phyloP scores from a whole-genome alignment of 257 asterid genomes.

The Solanum chilense region DNA sequence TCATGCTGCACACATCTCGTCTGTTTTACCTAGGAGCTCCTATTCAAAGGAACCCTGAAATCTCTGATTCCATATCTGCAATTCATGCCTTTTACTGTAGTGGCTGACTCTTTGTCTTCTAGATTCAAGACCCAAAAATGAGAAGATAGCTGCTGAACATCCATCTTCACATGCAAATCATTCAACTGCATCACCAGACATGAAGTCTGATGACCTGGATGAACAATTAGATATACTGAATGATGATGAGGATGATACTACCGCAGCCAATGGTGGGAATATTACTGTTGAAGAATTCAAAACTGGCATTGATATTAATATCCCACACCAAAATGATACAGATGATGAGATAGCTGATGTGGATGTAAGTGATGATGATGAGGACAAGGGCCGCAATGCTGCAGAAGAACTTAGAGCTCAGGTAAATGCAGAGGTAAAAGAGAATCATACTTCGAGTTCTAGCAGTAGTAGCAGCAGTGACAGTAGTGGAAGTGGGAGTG shows the following conservation, averaged over 20 bases:
- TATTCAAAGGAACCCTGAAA: background rate
- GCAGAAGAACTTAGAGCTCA: conserved; percentile 90
- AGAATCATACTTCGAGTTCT: conserved; percentile 49
- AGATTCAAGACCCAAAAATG: conserved; percentile 53
- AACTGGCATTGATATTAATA: conserved; percentile 71
- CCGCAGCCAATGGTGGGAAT: conserved; percentile 30
- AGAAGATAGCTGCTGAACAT: conserved; percentile 40
- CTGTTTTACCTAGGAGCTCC: background rate
- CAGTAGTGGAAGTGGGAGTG: conserved; percentile 59
- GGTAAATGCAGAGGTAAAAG: conserved; percentile 42
- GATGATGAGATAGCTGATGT: conserved; percentile 94
- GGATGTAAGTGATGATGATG: conserved; percentile 74
- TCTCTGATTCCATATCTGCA: background rate
- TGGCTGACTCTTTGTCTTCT: conserved; percentile 6
- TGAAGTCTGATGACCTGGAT: conserved; percentile 46
- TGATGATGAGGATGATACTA: conserved; percentile 37
- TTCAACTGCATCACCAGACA: conserved; percentile 46
- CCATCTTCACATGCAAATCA: conserved; percentile 35
- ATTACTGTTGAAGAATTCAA: conserved; percentile 41
- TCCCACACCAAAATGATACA: conserved; percentile 53
- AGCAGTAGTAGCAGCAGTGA: conserved; percentile 63
- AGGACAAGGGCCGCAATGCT: conserved; percentile 63
- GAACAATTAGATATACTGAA: conserved; percentile 74
- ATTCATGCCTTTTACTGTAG: background rate
- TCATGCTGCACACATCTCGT: background rate